Evolutionary conservation across 306 rosid species (phyloP), one percentile per base, ranked within the genome.

Genomic region (Dalbergia cultrata): DNA sequence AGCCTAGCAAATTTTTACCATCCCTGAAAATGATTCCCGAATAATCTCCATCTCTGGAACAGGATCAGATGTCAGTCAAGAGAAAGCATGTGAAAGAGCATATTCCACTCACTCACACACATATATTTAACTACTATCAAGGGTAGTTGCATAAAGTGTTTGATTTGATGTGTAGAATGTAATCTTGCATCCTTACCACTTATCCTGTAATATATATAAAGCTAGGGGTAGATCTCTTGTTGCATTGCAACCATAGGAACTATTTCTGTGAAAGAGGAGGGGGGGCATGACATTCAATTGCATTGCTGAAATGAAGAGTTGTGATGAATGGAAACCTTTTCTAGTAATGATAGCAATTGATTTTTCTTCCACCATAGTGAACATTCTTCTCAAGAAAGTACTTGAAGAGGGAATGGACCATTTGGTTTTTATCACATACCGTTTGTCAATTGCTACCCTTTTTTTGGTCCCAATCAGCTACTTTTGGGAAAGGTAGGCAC

Each of bases 401-500:
- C 94, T 94, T 76, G 90, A 92, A 13, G 88, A 89, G 64, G 98
- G 95, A 69, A 88, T 92, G 86, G 88, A 91, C 90, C 98, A 86
- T 81, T 90, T 92, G 92, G 98, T 94, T 89, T 84, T 94, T 19
- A 87, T 92, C 69, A 94, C 97, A 4, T 94, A 91, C 76, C 89
- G 98, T 10, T 70, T 94, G 57, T 74, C 89, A 18, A 87, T 94
- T 56, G 82, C 98, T 50, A 64, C 95, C 70, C 81, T 94, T 83
- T 92, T 88, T 81, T 81, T 94, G 60, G 97, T 91, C 22, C 97
- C 98, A 17, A 84, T 94, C 50, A 90, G 82, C 67, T 92, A 88
- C 92, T 88, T 85, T 60, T 75, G 76, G 74, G 98, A 92, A 85
- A 91, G 97, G 98, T 94, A 89, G 43, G 79, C 41, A 39, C 12